Base-by-base conservation (phyloP, 495 filamentous ascomycete species). In the Darksidea phi region DNA sequence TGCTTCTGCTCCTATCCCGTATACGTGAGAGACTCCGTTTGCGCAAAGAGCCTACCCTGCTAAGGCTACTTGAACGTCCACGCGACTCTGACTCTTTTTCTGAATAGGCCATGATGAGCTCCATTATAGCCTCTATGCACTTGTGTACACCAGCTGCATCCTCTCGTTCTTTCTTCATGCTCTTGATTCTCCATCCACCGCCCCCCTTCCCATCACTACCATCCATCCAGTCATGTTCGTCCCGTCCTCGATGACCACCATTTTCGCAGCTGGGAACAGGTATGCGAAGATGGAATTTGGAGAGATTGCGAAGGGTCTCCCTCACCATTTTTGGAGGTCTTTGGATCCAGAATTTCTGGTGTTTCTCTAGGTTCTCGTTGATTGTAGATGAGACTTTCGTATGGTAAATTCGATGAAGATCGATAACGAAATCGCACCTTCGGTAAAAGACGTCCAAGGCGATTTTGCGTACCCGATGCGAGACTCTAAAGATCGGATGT, bases 201-300 rank as follows among this genome's bases (percentile, higher is more conserved):
- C 64, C 64, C 32, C 64, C 64, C 23, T 67, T 51, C 1, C 64
- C 64, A 50, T 67, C 64, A 25, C 64, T 62, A 10, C 64, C 64
- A 54, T 67, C 64, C 64, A 67, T 67, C 64, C 64, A 67, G 20
- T 67, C 53, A 20, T 62, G 23, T 25, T 67, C 58, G 2, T 59
- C 58, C 47, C 64, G 57, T 15, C 51, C 64, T 23, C 57, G 49
- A 4, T 32, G 57, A 6, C 34, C 48, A 18, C 46, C 64, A 11
- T 58, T 51, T 20, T 62, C 64, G 15, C 57, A 58, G 26, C 64
- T 67, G 23, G 64, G 64, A 25, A 67, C 64, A 6, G 64, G 64
- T 4, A 67, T 46, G 11, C 64, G 64, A 23, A 67, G 17, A 12
- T 58, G 53, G 2, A 67, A 34, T 32, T 48, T 57, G 10, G 58